phyloP scores from a whole-genome alignment of 129 eudicot genomes.

The Pulicaria dysenterica region DNA sequence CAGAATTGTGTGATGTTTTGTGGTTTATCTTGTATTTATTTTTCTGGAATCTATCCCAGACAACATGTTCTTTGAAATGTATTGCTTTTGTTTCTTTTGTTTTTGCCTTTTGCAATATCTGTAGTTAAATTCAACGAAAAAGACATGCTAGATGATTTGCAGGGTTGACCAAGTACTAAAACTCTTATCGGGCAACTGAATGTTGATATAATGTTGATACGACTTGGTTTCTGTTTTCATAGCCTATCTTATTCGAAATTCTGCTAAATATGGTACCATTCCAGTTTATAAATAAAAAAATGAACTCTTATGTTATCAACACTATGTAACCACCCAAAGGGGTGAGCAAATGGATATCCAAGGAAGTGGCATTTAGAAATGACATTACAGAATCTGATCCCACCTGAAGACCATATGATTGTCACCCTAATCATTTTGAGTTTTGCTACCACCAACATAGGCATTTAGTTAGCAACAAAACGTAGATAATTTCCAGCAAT shows the following conservation, averaged over 20 bases:
- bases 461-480: not conserved
- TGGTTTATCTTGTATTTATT: not conserved
- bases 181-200: not conserved
- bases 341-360: not conserved
- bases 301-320: not conserved
- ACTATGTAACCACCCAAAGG: not conserved
- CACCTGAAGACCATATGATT: not conserved
- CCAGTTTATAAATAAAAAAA: not conserved
- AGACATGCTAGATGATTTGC: slow-evolving; percentile 1
- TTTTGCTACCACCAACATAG: not conserved
- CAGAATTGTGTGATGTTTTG: not conserved
- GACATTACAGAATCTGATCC: not conserved
- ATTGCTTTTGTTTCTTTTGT: too few relatives aligned
- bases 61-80: not conserved
- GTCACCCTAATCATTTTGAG: not conserved
- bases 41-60: not conserved
- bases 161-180: not conserved
- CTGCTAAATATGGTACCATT: not conserved
- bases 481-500: not conserved
- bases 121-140: not conserved
- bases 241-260: not conserved
- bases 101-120: not conserved
- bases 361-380: not conserved
- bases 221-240: not conserved
- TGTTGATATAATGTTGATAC: not conserved